Base-by-base conservation (phyloP, 2,329 filamentous ascomycete species). In the Herpotrichia juniperi region DNA sequence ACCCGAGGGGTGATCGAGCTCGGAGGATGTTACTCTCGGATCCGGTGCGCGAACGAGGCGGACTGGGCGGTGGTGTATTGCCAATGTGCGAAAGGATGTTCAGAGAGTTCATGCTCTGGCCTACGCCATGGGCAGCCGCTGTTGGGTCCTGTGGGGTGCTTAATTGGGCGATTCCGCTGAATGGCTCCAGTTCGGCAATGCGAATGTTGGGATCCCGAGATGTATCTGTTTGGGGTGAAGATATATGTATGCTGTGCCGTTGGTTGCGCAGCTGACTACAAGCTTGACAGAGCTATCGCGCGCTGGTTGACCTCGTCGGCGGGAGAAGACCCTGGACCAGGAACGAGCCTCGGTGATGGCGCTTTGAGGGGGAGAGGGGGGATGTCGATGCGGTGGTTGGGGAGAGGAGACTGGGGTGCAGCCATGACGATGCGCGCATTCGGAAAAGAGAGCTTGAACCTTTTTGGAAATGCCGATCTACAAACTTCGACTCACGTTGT, bases 101-200 rank as follows among this genome's bases (percentile, higher is more conserved):
- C 81, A 96, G 82, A 68, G 93, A 96, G 87, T 97, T 97, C 93
- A 97, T 97, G 78, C 83, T 90, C 81, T 76, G 75, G 71, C 67
- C 62, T 61, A 68, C 72, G 78, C 76, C 79, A 81, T 81, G 71
- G 72, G 63, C 55, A 48, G 48, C 26, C 6, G 30, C 16, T 16
- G 14, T 16, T 28, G 8, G 12, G n/a, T 32, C 4, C 17, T 32
- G 11, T 11, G 7, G 24, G n/a, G 4, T 10, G 21, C 31, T 22
- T 32, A 24, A 24, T 35, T 34, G 43, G 19, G 21, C 19, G 21
- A 40, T 25, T 40, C 19, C 19, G 6, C 17, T 25, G 16, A 22
- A n/a, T 26, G 21, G 31, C 19, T 24, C 37, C 12, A 6, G 37
- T 24, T 16, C 19, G 19, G 37, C 45, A 16, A 25, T 17, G 48